Evolutionary conservation across 768 basidiomycete species (phyloP).

Genomic region (Naganishia vishniacii): DNA sequence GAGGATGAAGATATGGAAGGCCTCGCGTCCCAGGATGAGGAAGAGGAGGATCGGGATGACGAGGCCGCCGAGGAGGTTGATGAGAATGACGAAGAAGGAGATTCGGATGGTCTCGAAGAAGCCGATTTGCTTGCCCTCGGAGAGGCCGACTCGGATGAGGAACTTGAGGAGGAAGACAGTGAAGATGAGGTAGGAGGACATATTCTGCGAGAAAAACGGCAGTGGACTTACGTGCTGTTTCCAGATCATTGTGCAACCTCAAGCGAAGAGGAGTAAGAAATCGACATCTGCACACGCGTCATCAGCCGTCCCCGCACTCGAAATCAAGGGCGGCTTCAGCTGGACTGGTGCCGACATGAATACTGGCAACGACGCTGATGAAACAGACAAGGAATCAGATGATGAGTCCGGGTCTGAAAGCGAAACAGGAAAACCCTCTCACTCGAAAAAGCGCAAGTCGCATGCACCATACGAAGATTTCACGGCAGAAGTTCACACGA

Average conservation of each 20-base stretch:
- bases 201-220: no score
- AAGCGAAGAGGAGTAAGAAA: slow-evolving; percentile 50
- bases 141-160: slow-evolving; percentile 34
- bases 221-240: not conserved
- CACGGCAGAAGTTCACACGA: slow-evolving; percentile 81
- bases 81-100: slow-evolving; percentile 32
- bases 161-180: slow-evolving; percentile 31
- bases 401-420: slow-evolving; percentile 51
- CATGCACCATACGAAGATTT: slow-evolving; percentile 49
- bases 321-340: slow-evolving; percentile 45
- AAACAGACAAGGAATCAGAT: slow-evolving; percentile 52
- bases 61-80: slow-evolving; percentile 36
- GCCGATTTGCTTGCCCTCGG: slow-evolving; percentile 41
- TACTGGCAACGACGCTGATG: slow-evolving; percentile 46
- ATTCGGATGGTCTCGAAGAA: slow-evolving; percentile 40
- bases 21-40: slow-evolving; percentile 34
- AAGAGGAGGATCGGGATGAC: slow-evolving; percentile 24
- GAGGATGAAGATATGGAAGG: slow-evolving; percentile 45
- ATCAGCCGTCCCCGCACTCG: slow-evolving; percentile 4
- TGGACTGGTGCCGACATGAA: slow-evolving; percentile 38
- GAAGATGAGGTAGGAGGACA: slow-evolving; percentile 32
- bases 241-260: slow-evolving; percentile 34
- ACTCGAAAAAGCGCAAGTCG: slow-evolving; percentile 67
- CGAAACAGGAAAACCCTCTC: slow-evolving; percentile 54
- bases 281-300: slow-evolving; percentile 10